Evolutionary conservation across 129 eudicot species (phyloP), one percentile per base, ranked within the genome.

Genomic region (Chrysanthemum seticuspe): DNA sequence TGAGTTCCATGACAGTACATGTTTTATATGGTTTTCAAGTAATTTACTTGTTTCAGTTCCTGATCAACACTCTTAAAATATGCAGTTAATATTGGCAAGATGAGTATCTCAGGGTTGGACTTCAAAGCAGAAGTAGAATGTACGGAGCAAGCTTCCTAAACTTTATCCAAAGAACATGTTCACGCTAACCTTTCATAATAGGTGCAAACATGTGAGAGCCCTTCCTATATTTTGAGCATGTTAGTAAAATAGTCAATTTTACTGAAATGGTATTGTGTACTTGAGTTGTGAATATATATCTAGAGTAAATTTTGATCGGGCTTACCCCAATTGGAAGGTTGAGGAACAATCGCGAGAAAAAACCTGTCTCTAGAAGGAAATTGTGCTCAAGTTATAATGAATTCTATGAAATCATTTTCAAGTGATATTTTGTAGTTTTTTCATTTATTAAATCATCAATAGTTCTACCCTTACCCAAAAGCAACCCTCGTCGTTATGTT

Each of bases 31-130:
- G 47, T 7, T 40, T 36, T 40, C 47, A 40, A 40, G 47, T 40
- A 40, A 40, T 15, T 65, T 77, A 27, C 11, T 36, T 27, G 54
- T 63, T 47, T 5, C 9, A 29, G 59, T 65, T 81, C 23, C n/a
- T 72, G 70, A 61, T 50, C 12, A 3, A 53, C 51, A 64, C 13
- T 13, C 68, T 31, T 1, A 70, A 0, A 63, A 15, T 78, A 10
- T 81, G 87, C 94, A 92, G 98, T 92, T 78, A 92, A 92, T 80
- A 74, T 89, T 0, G 96, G 96, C 68, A 84, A 62, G 57, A 89
- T 92, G 98, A 89, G 82, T 21, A 92, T 92, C 52, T 67, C 68
- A 6, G 98, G 98, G 70, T 81, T 89, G 81, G 89, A 85, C 47
- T 92, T 92, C 45, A 82, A 85, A 44, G 78, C 74, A 45, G 91